Conservation (phyloP, 2,329 filamentous ascomycete species). For the Trichoderma hamatum region DNA sequence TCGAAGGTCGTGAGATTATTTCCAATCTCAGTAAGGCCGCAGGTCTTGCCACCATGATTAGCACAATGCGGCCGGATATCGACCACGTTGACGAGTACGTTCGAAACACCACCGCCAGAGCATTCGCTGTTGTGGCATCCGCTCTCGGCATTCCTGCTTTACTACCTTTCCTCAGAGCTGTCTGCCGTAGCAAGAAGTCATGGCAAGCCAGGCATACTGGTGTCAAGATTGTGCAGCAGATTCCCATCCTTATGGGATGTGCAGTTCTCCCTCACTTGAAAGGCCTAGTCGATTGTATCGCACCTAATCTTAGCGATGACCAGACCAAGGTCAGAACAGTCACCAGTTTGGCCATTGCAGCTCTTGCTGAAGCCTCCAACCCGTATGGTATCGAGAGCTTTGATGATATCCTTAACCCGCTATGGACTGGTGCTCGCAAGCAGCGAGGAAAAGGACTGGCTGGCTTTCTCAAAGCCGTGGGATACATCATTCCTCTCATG, state of each 20-base stretch:
- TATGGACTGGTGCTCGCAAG: slow-evolving; percentile 95
- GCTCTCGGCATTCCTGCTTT: slow-evolving; percentile 94
- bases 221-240: slow-evolving; percentile 99
- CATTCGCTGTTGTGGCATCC: slow-evolving; percentile 95
- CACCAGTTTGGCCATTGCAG: slow-evolving; percentile 91
- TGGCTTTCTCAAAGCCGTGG: slow-evolving; percentile 94
- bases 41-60: slow-evolving; percentile 97
- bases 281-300: slow-evolving; percentile 94
- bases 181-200: slow-evolving; percentile 97
- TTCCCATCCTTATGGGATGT: slow-evolving; percentile 98
- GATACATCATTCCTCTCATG: slow-evolving; percentile 98
- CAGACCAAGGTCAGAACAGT: slow-evolving; percentile 98
- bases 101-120: slow-evolving; percentile 93
- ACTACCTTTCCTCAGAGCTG: slow-evolving; percentile 90
- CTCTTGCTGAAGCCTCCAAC: slow-evolving; percentile 92
- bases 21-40: slow-evolving; percentile 97
- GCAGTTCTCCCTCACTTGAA: slow-evolving; percentile 94
- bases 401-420: slow-evolving; percentile 92
- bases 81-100: slow-evolving; percentile 99
- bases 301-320: slow-evolving; percentile 93
- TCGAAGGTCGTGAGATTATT: slow-evolving; percentile 98
- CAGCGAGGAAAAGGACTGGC: slow-evolving; percentile 95
- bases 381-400: slow-evolving; percentile 99
- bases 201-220: slow-evolving; percentile 98
- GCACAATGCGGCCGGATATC: slow-evolving; percentile 97